Conservation (phyloP, 345 rosid genomes). For the Theobroma cacao region DNA sequence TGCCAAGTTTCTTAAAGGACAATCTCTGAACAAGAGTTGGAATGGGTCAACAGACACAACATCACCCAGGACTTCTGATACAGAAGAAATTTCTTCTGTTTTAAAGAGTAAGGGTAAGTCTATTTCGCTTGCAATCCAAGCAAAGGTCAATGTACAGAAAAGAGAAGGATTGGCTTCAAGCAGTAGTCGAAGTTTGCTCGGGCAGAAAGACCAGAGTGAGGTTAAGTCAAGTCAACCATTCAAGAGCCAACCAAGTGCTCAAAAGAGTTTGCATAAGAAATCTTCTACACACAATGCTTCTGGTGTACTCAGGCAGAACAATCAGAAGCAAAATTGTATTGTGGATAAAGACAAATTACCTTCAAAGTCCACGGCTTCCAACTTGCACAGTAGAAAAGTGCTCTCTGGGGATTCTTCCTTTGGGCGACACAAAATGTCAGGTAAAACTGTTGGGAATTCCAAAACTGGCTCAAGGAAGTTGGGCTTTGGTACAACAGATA, state of each 20-base stretch:
- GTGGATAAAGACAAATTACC: constrained; percentile 45
- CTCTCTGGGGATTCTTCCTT: constrained; percentile 35
- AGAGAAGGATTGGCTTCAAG: constrained; percentile 53
- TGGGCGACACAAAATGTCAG: constrained; percentile 34
- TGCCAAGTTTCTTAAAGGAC: constrained; percentile 58
- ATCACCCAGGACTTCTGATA: constrained; percentile 36
- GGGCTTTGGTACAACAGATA: constrained; percentile 32
- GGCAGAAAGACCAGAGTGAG: constrained; percentile 53
- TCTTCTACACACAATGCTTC: constrained; percentile 36
- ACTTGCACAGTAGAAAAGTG: constrained; percentile 38
- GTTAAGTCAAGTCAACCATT: constrained; percentile 48
- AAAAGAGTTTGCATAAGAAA: constrained; percentile 53
- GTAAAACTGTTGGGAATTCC: constrained; percentile 36
- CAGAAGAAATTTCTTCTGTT: constrained; percentile 48
- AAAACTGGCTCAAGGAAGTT: constrained; percentile 59
- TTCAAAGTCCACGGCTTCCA: constrained; percentile 36
- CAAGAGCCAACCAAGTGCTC: constrained; percentile 51
- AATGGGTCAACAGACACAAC: constrained; percentile 50
- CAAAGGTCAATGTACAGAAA: constrained; percentile 77
- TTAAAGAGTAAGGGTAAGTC: constrained; percentile 59
- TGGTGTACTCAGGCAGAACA: constrained; percentile 76
- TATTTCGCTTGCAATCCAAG: constrained; percentile 86
- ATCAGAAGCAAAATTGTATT: constrained; percentile 78
- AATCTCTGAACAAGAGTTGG: constrained; percentile 63
- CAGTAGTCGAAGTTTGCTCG: constrained; percentile 28